These are phyloP conservation scores for Aureobasidium sp. DNA, from an alignment of 2,329 filamentous ascomycete species.

Conservation along the genomic window DNA sequence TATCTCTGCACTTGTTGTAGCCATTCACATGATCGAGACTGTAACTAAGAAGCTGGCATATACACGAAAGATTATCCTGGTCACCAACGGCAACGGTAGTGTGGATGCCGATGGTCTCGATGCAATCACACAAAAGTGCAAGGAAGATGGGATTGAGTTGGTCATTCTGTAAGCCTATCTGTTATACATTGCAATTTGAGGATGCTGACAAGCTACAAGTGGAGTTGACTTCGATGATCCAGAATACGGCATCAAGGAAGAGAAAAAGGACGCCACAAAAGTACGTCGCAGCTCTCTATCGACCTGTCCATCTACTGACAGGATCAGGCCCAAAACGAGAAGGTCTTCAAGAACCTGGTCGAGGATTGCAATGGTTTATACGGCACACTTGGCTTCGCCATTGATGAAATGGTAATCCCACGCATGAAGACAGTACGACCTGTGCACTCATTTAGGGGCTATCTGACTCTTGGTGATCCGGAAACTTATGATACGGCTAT, in stretches of 20 bases:
- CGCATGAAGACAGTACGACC: constrained; percentile 67
- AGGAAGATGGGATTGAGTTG: constrained; percentile 67
- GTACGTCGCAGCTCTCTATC: constrained; percentile 28
- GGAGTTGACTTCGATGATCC: constrained; percentile 90
- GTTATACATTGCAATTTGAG: not conserved
- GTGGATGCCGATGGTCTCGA: constrained; percentile 66
- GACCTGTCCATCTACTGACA: not conserved
- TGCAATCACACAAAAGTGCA: constrained; percentile 64
- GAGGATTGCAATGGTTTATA: constrained; percentile 63
- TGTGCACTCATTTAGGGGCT: constrained; percentile 69
- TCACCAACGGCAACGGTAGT: constrained; percentile 69
- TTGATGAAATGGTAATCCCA: constrained; percentile 70
- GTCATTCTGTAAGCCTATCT: constrained; percentile 57
- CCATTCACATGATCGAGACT: constrained; percentile 73
- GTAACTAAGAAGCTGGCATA: constrained; percentile 78
- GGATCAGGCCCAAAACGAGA: constrained; percentile 57
- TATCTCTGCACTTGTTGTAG: constrained; percentile 78
- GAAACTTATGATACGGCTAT: constrained; percentile 65
- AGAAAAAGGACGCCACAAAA: constrained; percentile 68
- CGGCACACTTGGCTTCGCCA: constrained; percentile 79
- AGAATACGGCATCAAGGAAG: constrained; percentile 86
- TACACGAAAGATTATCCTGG: constrained; percentile 68
- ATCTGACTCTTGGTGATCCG: constrained; percentile 70
- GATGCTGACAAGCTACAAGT: constrained; percentile 33
- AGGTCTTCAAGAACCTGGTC: constrained; percentile 53